A percentile compares a stretch with the other conserved stretches of the same genome.
phyloP scores from a whole-genome alignment of 2,329 filamentous ascomycete species.

The Leptographium flavum region DNA sequence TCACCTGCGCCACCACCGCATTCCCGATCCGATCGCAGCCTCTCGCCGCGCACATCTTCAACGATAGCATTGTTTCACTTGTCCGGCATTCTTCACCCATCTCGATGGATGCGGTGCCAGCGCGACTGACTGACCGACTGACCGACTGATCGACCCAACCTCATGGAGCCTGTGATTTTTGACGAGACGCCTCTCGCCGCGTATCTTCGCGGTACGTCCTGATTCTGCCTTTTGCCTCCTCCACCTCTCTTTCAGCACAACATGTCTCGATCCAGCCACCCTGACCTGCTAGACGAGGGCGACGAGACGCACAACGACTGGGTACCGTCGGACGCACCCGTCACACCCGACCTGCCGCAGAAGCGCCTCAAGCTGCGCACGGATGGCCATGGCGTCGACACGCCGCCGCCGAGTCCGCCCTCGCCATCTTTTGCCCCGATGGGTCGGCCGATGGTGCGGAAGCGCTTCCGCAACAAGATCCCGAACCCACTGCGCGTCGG shows the following conservation, averaged over 20 bases:
- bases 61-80: too few species aligned
- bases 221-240: background rate
- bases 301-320: constrained; percentile 33
- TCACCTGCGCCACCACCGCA: background rate
- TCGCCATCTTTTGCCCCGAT: constrained; percentile 42
- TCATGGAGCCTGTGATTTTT: constrained; percentile 79
- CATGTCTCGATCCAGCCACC: constrained; percentile 2
- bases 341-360: constrained; percentile 6
- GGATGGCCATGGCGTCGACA: constrained; percentile 18
- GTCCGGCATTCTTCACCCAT: too few species aligned
- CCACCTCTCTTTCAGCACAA: background rate
- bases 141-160: too few species aligned
- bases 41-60: too few species aligned
- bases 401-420: constrained; percentile 27
- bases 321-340: constrained; percentile 17
- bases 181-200: constrained; percentile 78
- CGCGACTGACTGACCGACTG: background rate
- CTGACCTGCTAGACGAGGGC: constrained; percentile 29
- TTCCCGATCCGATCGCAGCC: too few species aligned
- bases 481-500: constrained; percentile 29
- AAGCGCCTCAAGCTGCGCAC: background rate
- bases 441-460: constrained; percentile 38
- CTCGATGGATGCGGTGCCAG: too few species aligned
- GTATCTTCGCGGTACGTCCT: constrained; percentile 66
- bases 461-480: constrained; percentile 35